Evolutionary conservation across 2,329 filamentous ascomycete species (phyloP), one percentile per base, ranked within the genome.

Genomic region (Bipolaris oryzae): DNA sequence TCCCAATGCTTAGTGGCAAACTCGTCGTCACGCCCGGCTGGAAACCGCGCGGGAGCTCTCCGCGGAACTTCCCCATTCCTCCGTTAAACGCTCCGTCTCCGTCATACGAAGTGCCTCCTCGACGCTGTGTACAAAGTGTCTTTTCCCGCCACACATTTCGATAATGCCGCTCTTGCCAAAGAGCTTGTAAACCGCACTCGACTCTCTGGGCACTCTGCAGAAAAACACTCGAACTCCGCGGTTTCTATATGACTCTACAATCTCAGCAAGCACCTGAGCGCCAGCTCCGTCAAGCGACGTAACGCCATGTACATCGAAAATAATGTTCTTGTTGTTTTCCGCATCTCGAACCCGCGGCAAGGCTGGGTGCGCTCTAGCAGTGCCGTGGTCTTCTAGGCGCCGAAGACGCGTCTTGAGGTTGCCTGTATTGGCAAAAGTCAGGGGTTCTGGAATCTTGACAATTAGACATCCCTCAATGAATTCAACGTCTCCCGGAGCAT

Each of bases 291-390:
- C 95, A 68, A 99, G 87, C 25, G 89, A 90, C 0, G 93, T 96
- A 3, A 99, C 95, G n/a, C 95, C 95, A 67, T 98, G 94, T 7
- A 98, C 92, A 73, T 99, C 95, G 70, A 99, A 98, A 60, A 99
- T 92, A 75, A 99, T 83, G 71, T 96, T 97, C 66, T 87, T 86
- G 74, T 97, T 97, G 69, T 91, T 88, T 58, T 94, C 89, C n/a
- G 87, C 84, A 23, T 84, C 81, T 4, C 93, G 85, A 13, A 96
- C 82, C 2, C 90, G 85, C 0, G 95, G 95, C 16, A 97, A 81
- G 0, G 93, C 93, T 0, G 95, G 95, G 68, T 98, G 95, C 0
- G 91, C 92, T 50, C 85, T 82, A 43, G 82, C 88, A 0, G 92
- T 94, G n/a, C 95, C 95, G 70, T 98, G 96, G 20, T 92, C 84